Base-by-base conservation (phyloP, 164 flowering plant genomes). In the Stephania japonica region DNA sequence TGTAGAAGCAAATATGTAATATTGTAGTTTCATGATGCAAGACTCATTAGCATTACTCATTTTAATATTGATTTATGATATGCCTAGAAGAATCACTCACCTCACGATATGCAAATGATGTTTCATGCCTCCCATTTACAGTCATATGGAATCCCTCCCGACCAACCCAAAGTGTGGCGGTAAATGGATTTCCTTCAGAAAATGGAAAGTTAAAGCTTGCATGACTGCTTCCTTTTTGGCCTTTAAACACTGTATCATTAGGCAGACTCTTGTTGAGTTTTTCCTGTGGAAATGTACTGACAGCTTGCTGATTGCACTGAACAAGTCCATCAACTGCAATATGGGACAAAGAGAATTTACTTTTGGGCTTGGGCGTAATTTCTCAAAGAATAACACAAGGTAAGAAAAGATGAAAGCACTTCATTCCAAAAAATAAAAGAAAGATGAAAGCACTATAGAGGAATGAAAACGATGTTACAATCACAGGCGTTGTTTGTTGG, bases 81-180 rank as follows among this genome's bases (percentile, higher is more conserved):
- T 38, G 64, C 26, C 25, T 64, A 67, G 71, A 64, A 5, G 71
- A 78, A 75, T 75, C 75, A 78, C 85, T 81, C 85, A 94, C 97
- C 88, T 90, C 87, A 80, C 91, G 81, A 78, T 90, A 90, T 14
- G 86, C 83, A 79, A 94, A 90, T 64, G 98, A 92, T 41, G 98
- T 94, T 77, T 88, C 97, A 80, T 90, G 98, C 81, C 91, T 87
- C 79, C 98, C 97, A 82, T 92, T 88, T 7, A 94, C 97, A 41
- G 93, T 88, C 96, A 91, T 86, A 78, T 94, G 97, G 78, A 94
- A 89, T 66, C 97, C 97, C 82, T 92, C 97, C n/a, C 41, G 56
- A 76, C 98, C 98, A 85, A 79, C 87, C 97, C 98, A 89, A 50
- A 94, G 67, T 61, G 97, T 89, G 63, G 97, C 90, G 75, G 87